Percentiles rank a stretch among this genome's conserved stretches.
Evolutionary conservation across 73 alveolate species (phyloP).

Genomic region (Stentor coeruleus): DNA sequence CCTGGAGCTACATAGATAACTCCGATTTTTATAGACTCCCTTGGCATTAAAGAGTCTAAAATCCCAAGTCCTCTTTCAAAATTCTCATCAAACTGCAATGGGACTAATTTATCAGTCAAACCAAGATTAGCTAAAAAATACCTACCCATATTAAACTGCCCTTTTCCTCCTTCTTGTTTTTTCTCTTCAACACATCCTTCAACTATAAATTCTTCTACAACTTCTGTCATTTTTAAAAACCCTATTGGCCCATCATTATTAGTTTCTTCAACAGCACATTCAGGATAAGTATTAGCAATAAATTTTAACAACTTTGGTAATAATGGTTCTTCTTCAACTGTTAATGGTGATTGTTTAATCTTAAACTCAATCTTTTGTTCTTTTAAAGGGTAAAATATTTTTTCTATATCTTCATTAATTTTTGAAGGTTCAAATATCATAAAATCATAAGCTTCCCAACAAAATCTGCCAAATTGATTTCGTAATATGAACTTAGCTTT

Average conservation of each 20-base stretch:
- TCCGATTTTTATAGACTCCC: constrained; percentile 19
- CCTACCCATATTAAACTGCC: not conserved
- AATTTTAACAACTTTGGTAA: not conserved
- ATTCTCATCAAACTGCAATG: not conserved
- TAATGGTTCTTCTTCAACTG: constrained; percentile 13
- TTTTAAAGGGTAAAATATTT: not conserved
- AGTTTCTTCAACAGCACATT: constrained; percentile 1
- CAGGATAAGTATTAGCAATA: not conserved
- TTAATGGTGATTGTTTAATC: not conserved
- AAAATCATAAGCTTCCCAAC: constrained; percentile 11
- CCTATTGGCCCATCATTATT: not conserved
- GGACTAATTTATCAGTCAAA: not conserved
- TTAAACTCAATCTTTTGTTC: constrained; percentile 8
- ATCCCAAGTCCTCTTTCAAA: not conserved
- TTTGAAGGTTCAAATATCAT: not conserved
- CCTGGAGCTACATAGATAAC: constrained; percentile 26
- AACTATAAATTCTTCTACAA: constrained; percentile 14
- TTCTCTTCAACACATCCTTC: not conserved
- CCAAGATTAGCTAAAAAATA: constrained; percentile 16
- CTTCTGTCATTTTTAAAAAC: not conserved
- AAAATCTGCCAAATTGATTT: constrained; percentile 24
- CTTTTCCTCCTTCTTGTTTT: not conserved
- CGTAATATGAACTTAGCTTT: constrained; percentile 8
- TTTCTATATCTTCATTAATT: not conserved
- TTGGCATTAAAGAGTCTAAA: not conserved